phyloP scores from a whole-genome alignment of 2,329 filamentous ascomycete genomes.

The Xylariomycetidae sp. region DNA sequence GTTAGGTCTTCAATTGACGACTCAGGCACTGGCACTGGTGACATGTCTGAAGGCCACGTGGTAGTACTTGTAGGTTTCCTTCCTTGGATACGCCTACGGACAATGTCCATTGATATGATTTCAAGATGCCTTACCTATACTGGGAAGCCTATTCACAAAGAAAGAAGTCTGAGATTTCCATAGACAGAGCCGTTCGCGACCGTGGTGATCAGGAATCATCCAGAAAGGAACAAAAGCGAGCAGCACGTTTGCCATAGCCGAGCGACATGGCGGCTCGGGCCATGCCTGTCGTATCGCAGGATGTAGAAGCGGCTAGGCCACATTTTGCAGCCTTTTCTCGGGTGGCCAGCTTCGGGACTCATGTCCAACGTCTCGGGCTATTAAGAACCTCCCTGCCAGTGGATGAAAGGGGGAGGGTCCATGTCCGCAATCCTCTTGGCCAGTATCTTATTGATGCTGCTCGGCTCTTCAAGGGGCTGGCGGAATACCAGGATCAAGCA shows the following conservation, averaged over 20 bases:
- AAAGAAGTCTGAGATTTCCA: no score
- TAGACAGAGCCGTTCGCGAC: not conserved
- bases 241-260: not conserved
- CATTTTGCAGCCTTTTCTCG: no score
- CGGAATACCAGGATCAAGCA: slow-evolving; percentile 28
- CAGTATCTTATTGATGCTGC: slow-evolving; percentile 29
- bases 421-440: slow-evolving; percentile 15
- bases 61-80: not conserved
- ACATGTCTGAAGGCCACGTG: not conserved
- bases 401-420: slow-evolving; percentile 5
- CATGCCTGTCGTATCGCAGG: no score
- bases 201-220: not conserved
- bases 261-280: no score
- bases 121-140: not conserved
- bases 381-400: no score
- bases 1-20: no score
- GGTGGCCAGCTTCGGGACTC: no score
- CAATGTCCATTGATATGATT: not conserved
- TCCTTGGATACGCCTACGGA: not conserved
- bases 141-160: no score
- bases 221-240: not conserved
- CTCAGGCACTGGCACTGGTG: not conserved
- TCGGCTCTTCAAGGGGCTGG: slow-evolving; percentile 31
- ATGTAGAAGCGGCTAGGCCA: no score
- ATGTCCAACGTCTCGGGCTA: no score